A percentile compares a stretch with the other conserved stretches of the same genome.
phyloP scores from a whole-genome alignment of 192 early-diverging fungal genomes.

The Dispira simplex region DNA sequence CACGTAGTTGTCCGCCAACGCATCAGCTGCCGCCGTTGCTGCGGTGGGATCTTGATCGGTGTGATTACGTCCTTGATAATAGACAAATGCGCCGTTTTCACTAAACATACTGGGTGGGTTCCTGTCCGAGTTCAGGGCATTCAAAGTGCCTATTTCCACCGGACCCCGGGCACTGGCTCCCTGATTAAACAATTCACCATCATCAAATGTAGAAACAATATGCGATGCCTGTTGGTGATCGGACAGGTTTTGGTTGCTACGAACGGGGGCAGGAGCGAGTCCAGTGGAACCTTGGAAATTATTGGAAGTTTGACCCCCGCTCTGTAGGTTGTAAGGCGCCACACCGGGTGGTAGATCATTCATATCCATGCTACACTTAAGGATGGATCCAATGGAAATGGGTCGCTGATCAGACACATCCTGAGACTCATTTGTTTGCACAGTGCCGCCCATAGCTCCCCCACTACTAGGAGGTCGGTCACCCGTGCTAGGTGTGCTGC shows the following conservation, averaged over 20 bases:
- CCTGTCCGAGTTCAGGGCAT: no score
- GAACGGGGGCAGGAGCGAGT: constrained; percentile 1
- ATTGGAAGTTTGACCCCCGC: not conserved
- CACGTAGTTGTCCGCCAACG: no score
- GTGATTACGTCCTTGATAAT: no score
- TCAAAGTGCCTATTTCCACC: not conserved
- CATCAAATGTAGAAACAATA: not conserved
- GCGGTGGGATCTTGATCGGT: no score
- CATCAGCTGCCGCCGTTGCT: no score
- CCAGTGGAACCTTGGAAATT: not conserved
- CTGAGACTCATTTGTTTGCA: not conserved
- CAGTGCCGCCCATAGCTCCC: not conserved
- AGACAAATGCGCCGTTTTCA: no score
- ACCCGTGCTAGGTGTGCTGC: not conserved
- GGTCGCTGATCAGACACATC: not conserved
- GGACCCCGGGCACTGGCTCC: not conserved
- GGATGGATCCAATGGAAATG: constrained; percentile 5
- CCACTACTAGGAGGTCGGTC: not conserved
- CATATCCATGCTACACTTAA: not conserved
- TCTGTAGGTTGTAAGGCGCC: not conserved
- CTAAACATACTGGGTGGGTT: no score
- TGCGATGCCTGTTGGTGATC: not conserved
- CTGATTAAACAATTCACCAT: constrained; percentile 8
- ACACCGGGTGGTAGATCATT: not conserved
- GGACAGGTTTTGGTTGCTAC: not conserved